Base-by-base conservation (phyloP, 1,139 yeast species). In the Kluyveromyces sp. region DNA sequence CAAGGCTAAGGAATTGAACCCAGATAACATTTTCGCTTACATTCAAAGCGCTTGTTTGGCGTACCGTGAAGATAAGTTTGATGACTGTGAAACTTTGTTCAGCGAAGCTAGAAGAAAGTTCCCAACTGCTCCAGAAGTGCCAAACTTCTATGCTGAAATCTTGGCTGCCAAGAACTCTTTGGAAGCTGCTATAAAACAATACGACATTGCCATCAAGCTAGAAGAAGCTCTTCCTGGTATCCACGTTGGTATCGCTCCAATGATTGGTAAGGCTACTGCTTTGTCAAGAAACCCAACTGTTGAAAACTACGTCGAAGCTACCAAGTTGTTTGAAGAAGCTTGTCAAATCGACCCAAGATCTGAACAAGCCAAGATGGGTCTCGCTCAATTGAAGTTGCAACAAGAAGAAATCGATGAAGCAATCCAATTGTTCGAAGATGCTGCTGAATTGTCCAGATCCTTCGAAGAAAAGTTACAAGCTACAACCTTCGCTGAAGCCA, bases 121-220 rank as follows among this genome's bases (percentile, higher is more conserved):
- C 79, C 94, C 96, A 57, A 78, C 92, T 34, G 77, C 84, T 45
- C 88, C 97, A 47, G 97, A 88, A 67, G 86, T 89, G 58, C 95
- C 94, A 70, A 90, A 89, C 72, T 94, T 90, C 69, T 88, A 82
- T 63, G 98, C 97, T 63, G 98, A 92, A 71, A 83, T 92, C 46
- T 75, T 90, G 61, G 81, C 89, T 53, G 97, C 92, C 64, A 78
- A 79, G 59, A 84, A 85, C 59, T 86, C 85, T 56, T 71, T 77
- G 50, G 76, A 69, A 39, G 83, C 77, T 53, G 96, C 98, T 50
- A 69, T 79, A 50, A 79, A 80, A 65, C 92, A 89, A 72, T 92
- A 89, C 65, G 96, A 90, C 56, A 77, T 78, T 60, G 90, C 98
- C 48, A 82, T 83, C 48, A 81, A 87, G 65, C 74, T 92, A 62